phyloP scores from a whole-genome alignment of 1,139 yeast species.

The Pichia sp. region DNA sequence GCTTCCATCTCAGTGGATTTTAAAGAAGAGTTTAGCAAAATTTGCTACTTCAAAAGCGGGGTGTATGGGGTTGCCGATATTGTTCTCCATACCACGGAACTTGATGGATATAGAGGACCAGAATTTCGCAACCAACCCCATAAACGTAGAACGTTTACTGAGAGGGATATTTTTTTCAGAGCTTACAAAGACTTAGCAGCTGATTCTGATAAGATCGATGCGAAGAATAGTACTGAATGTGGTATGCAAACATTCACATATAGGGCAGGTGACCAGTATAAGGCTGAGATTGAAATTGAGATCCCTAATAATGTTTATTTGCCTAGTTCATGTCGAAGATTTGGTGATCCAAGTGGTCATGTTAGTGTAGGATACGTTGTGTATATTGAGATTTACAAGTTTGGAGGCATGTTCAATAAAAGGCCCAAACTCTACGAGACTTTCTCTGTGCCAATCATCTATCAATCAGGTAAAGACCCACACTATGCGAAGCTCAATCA shows the following conservation, averaged over 20 bases:
- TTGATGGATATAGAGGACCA: not conserved
- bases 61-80: constrained; percentile 10
- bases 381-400: constrained; percentile 10
- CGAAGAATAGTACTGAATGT: not conserved
- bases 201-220: not conserved
- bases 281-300: constrained; percentile 8
- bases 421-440: not conserved
- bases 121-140: not conserved
- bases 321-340: constrained; percentile 13
- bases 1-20: constrained; percentile 6
- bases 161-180: not conserved
- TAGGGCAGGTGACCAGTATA: constrained; percentile 10
- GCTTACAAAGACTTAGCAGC: not conserved
- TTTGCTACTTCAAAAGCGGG: constrained; percentile 10
- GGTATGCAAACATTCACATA: not conserved
- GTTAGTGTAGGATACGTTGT: constrained; percentile 10
- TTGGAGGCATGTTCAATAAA: constrained; percentile 4
- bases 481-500: not conserved
- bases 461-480: constrained; percentile 15
- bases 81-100: constrained; percentile 3
- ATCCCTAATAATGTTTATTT: constrained; percentile 11
- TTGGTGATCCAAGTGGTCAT: constrained; percentile 12
- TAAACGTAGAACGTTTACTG: not conserved
- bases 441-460: constrained; percentile 4
- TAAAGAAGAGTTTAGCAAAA: constrained; percentile 6